Conservation (phyloP, 2,329 filamentous ascomycete genomes). For the Pyrenophora graminea region DNA sequence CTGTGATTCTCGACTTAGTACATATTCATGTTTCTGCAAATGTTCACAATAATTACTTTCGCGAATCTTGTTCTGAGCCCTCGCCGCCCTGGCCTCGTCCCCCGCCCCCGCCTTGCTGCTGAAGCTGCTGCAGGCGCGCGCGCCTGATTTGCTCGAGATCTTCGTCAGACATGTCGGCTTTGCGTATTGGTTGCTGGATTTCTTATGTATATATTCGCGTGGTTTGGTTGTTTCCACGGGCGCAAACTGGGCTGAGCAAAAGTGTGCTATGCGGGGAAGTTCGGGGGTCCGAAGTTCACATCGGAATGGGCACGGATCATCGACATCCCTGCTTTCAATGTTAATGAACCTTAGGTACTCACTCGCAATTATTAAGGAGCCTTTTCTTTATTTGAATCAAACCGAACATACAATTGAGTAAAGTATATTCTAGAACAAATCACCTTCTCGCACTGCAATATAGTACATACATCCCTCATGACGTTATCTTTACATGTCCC, state of each 20-base stretch:
- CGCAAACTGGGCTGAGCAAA: slow-evolving; percentile 6
- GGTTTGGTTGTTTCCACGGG: not conserved
- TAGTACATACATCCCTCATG: slow-evolving; percentile 1
- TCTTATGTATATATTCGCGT: not conserved
- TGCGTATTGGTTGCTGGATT: not conserved
- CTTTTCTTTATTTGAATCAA: too few species aligned
- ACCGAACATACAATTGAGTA: too few species aligned
- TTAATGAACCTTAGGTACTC: too few species aligned
- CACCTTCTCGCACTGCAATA: slow-evolving; percentile 35
- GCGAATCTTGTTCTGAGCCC: slow-evolving; percentile 63
- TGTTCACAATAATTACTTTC: slow-evolving; percentile 42
- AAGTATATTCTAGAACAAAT: slow-evolving; percentile 23
- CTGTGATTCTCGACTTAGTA: slow-evolving; percentile 7
- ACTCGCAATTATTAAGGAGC: too few species aligned
- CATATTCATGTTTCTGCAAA: not conserved
- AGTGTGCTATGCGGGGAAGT: slow-evolving; percentile 15
- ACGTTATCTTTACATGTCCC: slow-evolving; percentile 19
- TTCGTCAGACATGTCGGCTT: slow-evolving; percentile 63
- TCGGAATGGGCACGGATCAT: not conserved
- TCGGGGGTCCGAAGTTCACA: slow-evolving; percentile 11
- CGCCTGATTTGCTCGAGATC: slow-evolving; percentile 83
- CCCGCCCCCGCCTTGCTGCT: slow-evolving; percentile 66
- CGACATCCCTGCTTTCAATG: too few species aligned
- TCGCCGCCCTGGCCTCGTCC: slow-evolving; percentile 57
- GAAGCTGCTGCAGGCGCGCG: slow-evolving; percentile 91